Percentiles rank a stretch among this genome's conserved stretches.
These are phyloP conservation scores for Colletotrichum navitas DNA, from an alignment of 2,329 filamentous ascomycete species.

Conservation along the genomic window DNA sequence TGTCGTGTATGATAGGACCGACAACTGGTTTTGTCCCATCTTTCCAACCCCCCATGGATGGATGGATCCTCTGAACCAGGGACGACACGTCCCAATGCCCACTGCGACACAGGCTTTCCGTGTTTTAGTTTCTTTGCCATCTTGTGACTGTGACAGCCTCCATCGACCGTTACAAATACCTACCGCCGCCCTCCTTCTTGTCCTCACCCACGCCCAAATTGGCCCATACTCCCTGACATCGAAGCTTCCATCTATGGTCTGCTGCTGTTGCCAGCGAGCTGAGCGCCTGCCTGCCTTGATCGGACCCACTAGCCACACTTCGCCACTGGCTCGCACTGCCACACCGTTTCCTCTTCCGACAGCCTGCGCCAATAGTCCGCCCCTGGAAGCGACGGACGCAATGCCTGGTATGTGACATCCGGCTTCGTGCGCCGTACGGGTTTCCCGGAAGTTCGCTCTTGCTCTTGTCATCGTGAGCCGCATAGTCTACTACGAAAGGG, in stretches of 20 bases:
- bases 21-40: conserved; percentile 26
- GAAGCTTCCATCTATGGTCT: background rate
- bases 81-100: conserved; percentile 36
- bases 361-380: background rate
- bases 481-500: too few relatives aligned
- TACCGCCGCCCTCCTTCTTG: conserved; percentile 3
- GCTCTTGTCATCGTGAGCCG: too few relatives aligned
- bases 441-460: background rate
- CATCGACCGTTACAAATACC: conserved; percentile 38
- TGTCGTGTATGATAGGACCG: conserved; percentile 32
- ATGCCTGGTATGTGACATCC: conserved; percentile 34
- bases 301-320: background rate
- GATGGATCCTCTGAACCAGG: conserved; percentile 36
- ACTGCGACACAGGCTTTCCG: conserved; percentile 29
- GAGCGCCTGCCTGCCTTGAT: background rate
- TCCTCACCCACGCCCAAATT: conserved; percentile 15
- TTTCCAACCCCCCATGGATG: conserved; percentile 17
- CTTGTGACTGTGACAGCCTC: conserved; percentile 41
- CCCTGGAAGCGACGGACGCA: conserved; percentile 1
- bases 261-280: background rate
- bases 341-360: background rate
- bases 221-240: too few relatives aligned
- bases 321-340: background rate
- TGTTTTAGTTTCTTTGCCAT: conserved; percentile 22
- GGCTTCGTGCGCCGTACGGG: too few relatives aligned